A percentile compares a stretch with the other conserved stretches of the same genome.
Evolutionary conservation across 805 yeast species (phyloP).

Genomic region (Lachancea sp.): DNA sequence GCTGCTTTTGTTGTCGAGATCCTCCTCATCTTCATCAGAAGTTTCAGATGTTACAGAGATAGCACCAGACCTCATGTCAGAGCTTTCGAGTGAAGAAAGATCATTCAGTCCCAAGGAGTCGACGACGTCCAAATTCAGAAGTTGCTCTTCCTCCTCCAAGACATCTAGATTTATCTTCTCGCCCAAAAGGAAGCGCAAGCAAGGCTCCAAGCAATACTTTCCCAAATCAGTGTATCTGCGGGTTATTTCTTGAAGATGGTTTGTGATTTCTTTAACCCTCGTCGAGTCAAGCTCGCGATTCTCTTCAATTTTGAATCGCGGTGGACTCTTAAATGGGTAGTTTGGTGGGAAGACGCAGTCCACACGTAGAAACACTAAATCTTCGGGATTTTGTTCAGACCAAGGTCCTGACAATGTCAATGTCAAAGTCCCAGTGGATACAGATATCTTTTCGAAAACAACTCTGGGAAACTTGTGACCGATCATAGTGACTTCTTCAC

Average conservation of each 20-base stretch:
- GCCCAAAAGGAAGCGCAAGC: conserved; percentile 73
- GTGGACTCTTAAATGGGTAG: conserved; percentile 59
- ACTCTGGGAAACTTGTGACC: conserved; percentile 87
- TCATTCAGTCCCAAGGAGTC: conserved; percentile 32
- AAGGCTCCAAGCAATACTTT: conserved; percentile 71
- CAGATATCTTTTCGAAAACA: conserved; percentile 79
- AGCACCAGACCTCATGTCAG: conserved; percentile 33
- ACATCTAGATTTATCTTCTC: conserved; percentile 52
- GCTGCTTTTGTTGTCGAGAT: conserved; percentile 6
- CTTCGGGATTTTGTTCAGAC: conserved; percentile 38
- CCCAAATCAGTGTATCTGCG: conserved; percentile 48
- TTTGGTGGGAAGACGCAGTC: conserved; percentile 61
- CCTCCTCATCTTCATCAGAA: conserved; percentile 34
- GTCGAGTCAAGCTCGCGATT: conserved; percentile 57
- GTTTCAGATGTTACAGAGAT: conserved; percentile 34
- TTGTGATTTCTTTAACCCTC: conserved; percentile 45
- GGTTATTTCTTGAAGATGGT: conserved; percentile 49
- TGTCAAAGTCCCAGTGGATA: conserved; percentile 73
- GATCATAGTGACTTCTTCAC: conserved; percentile 84
- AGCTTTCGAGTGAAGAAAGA: conserved; percentile 29
- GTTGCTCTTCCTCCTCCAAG: conserved; percentile 30
- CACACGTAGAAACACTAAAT: conserved; percentile 58
- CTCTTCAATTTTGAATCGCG: conserved; percentile 66
- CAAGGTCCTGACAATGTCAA: conserved; percentile 80
- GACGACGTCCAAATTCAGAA: conserved; percentile 27